phyloP scores from a whole-genome alignment of 2,329 filamentous ascomycete species.

The Parascedosporium putredinis region DNA sequence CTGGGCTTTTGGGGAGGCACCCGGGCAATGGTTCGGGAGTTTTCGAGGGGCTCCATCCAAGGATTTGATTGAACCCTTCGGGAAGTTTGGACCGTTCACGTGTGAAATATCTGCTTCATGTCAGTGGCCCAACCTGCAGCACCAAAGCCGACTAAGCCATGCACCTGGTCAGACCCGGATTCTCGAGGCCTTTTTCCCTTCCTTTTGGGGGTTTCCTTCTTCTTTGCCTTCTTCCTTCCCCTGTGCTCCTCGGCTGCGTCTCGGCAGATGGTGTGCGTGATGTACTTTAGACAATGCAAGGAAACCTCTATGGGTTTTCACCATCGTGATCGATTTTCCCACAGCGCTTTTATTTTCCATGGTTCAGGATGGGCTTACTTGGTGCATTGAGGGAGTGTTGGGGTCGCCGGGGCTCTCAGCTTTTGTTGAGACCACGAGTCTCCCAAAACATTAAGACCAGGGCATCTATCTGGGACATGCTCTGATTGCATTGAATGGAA shows the following conservation, averaged over 20 bases:
- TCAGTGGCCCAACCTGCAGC: conserved; percentile 1
- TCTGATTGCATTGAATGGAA: too few species aligned
- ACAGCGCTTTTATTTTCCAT: neutral
- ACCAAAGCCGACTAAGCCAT: conserved; percentile 1
- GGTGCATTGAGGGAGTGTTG: neutral
- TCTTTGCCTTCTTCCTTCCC: too few species aligned
- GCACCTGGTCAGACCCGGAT: neutral
- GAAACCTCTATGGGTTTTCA: too few species aligned
- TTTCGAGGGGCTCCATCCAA: neutral
- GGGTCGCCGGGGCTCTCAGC: neutral
- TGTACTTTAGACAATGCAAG: too few species aligned
- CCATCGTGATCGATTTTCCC: too few species aligned
- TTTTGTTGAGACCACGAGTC: conserved; percentile 3
- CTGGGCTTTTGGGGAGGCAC: neutral
- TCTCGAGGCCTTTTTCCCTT: neutral
- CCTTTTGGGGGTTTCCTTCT: too few species aligned
- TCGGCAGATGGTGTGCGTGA: too few species aligned
- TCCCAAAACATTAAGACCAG: too few species aligned
- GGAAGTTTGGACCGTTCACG: conserved; percentile 5
- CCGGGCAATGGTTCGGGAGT: neutral
- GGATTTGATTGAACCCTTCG: conserved; percentile 2
- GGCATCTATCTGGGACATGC: neutral
- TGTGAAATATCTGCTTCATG: conserved; percentile 1
- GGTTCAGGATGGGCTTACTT: neutral
- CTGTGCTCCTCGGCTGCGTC: too few species aligned